These are phyloP conservation scores for Sarocladium oryzae DNA, from an alignment of 2,329 filamentous ascomycete genomes.

Conservation along the genomic window DNA sequence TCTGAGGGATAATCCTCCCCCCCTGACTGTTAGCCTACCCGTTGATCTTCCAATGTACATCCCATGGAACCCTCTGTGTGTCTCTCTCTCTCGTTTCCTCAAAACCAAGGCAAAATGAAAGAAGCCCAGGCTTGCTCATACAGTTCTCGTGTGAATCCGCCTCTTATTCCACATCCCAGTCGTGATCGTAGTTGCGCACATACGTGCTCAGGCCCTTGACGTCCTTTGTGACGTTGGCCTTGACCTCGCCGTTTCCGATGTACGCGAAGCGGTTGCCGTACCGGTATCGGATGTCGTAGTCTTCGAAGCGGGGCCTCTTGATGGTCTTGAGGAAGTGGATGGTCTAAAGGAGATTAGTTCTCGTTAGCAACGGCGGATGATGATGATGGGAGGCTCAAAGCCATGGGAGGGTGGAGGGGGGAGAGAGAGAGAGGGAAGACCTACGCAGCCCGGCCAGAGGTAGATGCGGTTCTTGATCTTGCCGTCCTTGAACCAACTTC, in stretches of 20 bases:
- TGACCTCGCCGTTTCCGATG: constrained; percentile 36
- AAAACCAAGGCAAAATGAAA: background rate
- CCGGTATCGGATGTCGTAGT: constrained; percentile 26
- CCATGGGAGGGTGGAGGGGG: too few species aligned
- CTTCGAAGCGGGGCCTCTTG: constrained; percentile 26
- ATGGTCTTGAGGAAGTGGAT: constrained; percentile 31
- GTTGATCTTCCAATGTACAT: too few species aligned
- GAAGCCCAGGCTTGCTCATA: too few species aligned
- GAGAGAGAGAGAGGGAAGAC: constrained; percentile 6
- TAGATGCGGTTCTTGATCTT: constrained; percentile 27
- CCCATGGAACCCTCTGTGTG: too few species aligned
- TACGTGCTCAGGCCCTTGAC: constrained; percentile 35
- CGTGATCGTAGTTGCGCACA: constrained; percentile 35
- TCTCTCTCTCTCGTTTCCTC: too few species aligned
- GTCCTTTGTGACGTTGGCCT: constrained; percentile 32
- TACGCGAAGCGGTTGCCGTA: constrained; percentile 31
- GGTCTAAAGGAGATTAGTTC: constrained; percentile 16
- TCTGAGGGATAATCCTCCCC: too few species aligned
- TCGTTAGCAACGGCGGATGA: background rate
- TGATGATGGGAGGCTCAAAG: too few species aligned
- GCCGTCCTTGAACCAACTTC: constrained; percentile 28
- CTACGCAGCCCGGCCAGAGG: constrained; percentile 27
- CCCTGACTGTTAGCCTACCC: too few species aligned
- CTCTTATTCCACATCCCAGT: constrained; percentile 35
- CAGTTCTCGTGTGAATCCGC: too few species aligned